Percentiles rank a stretch among this genome's conserved stretches.
Evolutionary conservation across 805 yeast species (phyloP).

Genomic region (Scheffersomyces ergatensis): DNA sequence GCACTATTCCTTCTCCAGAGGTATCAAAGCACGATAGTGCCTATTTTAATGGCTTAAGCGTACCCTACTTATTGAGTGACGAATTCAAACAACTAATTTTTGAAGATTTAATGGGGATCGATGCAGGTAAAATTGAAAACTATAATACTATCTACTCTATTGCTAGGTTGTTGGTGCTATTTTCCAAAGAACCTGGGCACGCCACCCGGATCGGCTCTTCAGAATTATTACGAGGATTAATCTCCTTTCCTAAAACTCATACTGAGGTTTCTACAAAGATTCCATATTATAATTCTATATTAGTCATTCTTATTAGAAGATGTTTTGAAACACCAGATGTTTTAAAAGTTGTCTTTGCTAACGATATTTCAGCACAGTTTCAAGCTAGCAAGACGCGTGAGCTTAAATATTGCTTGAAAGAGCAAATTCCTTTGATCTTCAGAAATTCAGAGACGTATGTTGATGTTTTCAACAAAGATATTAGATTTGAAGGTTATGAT

Average conservation of each 20-base stretch:
- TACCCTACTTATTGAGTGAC: slow-evolving; percentile 15
- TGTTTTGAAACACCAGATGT: slow-evolving; percentile 63
- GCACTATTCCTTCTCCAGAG: slow-evolving; percentile 49
- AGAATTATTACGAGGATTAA: slow-evolving; percentile 36
- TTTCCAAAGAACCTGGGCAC: slow-evolving; percentile 42
- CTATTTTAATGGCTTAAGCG: slow-evolving; percentile 3
- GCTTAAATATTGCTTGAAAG: slow-evolving; percentile 46
- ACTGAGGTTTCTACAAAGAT: neutral
- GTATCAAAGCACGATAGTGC: slow-evolving; percentile 16
- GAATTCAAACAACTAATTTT: slow-evolving; percentile 34
- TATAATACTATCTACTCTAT: slow-evolving; percentile 50
- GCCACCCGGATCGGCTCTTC: slow-evolving; percentile 45
- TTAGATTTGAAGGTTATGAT: slow-evolving; percentile 44
- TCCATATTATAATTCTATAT: neutral
- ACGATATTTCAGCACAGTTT: slow-evolving; percentile 42
- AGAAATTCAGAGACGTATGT: slow-evolving; percentile 50
- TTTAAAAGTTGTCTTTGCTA: slow-evolving; percentile 46
- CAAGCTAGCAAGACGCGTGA: slow-evolving; percentile 29
- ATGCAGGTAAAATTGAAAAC: slow-evolving; percentile 37
- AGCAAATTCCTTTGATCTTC: slow-evolving; percentile 45
- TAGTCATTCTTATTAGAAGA: slow-evolving; percentile 56
- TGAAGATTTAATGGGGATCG: slow-evolving; percentile 38
- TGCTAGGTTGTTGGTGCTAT: slow-evolving; percentile 54
- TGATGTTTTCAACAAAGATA: slow-evolving; percentile 39
- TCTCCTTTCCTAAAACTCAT: neutral